Evolutionary conservation across 768 basidiomycete species (phyloP), one percentile per base, ranked within the genome.

Genomic region (Boletus vermiculosoides): DNA sequence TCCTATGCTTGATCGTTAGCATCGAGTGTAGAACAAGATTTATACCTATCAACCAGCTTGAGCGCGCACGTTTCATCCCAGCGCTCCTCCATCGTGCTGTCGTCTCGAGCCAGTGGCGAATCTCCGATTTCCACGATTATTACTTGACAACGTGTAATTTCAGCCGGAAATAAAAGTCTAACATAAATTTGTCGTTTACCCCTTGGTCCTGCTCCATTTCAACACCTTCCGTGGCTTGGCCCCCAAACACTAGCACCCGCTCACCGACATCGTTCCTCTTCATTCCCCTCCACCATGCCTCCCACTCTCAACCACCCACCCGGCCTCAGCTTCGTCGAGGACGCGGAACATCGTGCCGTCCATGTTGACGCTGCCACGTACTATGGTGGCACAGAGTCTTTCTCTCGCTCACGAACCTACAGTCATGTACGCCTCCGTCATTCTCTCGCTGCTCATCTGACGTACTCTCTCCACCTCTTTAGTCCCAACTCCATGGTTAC

Each of bases 321-420:
- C 7, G 80, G 80, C 53, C 81, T 87, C 50, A 78, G 76, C 57
- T 90, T 90, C 63, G 67, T 87, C 61, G 88, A 89, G 61, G 88
- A 91, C 55, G 74, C 75, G 20, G 71, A 77, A 20, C 68, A 74
- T 20, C 72, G 73, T 28, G 66, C 78, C 5, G 80, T 81, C 53
- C 76, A 90, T 63, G 78, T 79, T 50, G 92, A 95, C 52, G 85
- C 92, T 10, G 80, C 85, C 23, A 82, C 84, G 10, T 94, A 94
- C 76, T 96, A 96, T 63, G 90, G 90, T 42, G 85, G 86, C 20
- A 81, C 80, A 44, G 89, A 96, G 67, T 79, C 85, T 4, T 88
- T 85, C 72, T 85, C 86, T 69, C 87, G 93, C 63, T 85, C 88
- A 18, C 80, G 94, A 66, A 96, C 94, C 0, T 97, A 94, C 72